Evolutionary conservation across 2,329 filamentous ascomycete genomes (phyloP).

Genomic region (Ophiosphaerella korrae): DNA sequence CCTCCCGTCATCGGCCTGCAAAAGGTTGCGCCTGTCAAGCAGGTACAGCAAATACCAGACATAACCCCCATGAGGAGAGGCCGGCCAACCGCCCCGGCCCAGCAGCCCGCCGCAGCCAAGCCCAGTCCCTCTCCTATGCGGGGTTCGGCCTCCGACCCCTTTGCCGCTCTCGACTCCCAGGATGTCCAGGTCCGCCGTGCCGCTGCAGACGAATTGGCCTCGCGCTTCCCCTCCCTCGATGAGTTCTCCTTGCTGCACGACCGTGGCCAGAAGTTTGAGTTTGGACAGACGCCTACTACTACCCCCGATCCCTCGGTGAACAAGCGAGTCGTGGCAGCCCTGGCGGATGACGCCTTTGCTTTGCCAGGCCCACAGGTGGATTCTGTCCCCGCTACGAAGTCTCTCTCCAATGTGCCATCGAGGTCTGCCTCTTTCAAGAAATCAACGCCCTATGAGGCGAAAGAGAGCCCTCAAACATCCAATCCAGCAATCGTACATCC

Average conservation of each 20-base stretch:
- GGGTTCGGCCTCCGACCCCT: slow-evolving; percentile 78
- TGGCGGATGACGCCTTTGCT: slow-evolving; percentile 85
- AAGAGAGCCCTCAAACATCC: slow-evolving; percentile 31
- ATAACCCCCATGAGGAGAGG: slow-evolving; percentile 94
- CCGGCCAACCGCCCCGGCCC: slow-evolving; percentile 64
- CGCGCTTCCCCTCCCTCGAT: slow-evolving; percentile 86
- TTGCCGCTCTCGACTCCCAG: slow-evolving; percentile 82
- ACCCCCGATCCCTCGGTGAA: slow-evolving; percentile 58
- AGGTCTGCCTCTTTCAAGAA: slow-evolving; percentile 42
- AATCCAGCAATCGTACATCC: slow-evolving; percentile 49
- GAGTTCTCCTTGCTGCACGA: slow-evolving; percentile 92
- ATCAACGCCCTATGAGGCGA: slow-evolving; percentile 23
- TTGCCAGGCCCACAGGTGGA: slow-evolving; percentile 38
- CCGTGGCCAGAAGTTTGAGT: slow-evolving; percentile 81
- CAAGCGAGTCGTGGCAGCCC: slow-evolving; percentile 72
- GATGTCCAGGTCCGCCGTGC: slow-evolving; percentile 53
- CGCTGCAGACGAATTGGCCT: slow-evolving; percentile 78
- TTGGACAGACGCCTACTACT: slow-evolving; percentile 54
- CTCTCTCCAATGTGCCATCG: slow-evolving; percentile 38
- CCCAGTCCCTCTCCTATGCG: slow-evolving; percentile 72
- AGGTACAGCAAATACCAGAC: slow-evolving; percentile 78
- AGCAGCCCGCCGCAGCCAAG: slow-evolving; percentile 53
- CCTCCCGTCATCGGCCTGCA: slow-evolving; percentile 76
- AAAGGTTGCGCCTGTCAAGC: slow-evolving; percentile 74
- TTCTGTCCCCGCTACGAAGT: slow-evolving; percentile 34